These are phyloP conservation scores for Hypoxylon sp. DNA, from an alignment of 2,329 filamentous ascomycete species.

Conservation along the genomic window DNA sequence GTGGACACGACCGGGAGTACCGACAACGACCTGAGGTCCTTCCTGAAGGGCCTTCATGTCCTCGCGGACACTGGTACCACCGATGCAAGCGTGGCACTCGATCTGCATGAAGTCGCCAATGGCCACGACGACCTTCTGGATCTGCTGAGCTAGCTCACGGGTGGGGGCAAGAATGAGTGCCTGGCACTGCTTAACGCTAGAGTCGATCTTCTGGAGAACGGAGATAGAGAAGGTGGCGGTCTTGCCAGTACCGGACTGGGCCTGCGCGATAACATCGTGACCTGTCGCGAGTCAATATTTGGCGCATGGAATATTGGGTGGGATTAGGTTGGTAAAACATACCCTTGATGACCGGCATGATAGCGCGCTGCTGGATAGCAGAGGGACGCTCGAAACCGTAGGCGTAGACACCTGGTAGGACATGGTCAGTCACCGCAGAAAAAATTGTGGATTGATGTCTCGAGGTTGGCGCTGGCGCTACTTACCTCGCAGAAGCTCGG, in stretches of 20 bases:
- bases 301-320: conserved; percentile 12
- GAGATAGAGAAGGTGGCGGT: conserved; percentile 99
- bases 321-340: conserved; percentile 50
- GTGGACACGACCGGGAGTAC: conserved; percentile 97
- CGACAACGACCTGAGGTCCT: conserved; percentile 95
- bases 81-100: conserved; percentile 99
- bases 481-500: conserved; percentile 93
- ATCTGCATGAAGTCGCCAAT: conserved; percentile 99
- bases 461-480: conserved; percentile 23
- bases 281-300: conserved; percentile 58
- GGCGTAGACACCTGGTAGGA: conserved; percentile 83
- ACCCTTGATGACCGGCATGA: conserved; percentile 99
- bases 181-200: conserved; percentile 94
- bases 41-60: conserved; percentile 98
- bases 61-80: conserved; percentile 96
- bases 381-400: conserved; percentile 99
- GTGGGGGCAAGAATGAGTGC: conserved; percentile 97
- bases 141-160: conserved; percentile 98
- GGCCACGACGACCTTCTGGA: conserved; percentile 98
- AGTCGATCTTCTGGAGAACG: conserved; percentile 98
- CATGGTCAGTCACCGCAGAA: conserved; percentile 17
- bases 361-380: conserved; percentile 99
- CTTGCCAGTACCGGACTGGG: conserved; percentile 99
- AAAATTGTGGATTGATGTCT: conserved; percentile 36
- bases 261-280: conserved; percentile 99